Evolutionary conservation across 2,329 filamentous ascomycete genomes (phyloP).

Genomic region (Trichoderma simmonsii): DNA sequence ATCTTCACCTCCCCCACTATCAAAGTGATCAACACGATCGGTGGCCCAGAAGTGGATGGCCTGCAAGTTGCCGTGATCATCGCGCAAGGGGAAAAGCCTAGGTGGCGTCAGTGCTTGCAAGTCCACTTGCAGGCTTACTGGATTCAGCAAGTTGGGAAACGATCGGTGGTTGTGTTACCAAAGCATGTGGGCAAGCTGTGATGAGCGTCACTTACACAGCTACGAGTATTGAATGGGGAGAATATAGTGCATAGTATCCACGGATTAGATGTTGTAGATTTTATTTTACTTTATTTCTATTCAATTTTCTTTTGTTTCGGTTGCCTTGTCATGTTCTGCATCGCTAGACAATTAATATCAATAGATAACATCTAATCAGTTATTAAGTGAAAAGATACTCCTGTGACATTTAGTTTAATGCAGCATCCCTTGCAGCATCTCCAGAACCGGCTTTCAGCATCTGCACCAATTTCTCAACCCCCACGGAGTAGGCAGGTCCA

Average conservation of each 20-base stretch:
- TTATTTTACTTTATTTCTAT: neutral
- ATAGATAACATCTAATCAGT: neutral
- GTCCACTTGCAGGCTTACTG: conserved; percentile 1
- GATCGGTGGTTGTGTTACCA: neutral
- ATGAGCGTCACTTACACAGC: neutral
- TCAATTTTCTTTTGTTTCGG: neutral
- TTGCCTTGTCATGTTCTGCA: neutral
- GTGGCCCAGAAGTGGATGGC: conserved; percentile 11
- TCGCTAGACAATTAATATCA: neutral
- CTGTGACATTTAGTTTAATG: neutral
- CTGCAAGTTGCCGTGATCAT: conserved; percentile 11
- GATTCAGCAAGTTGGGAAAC: neutral
- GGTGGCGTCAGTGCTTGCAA: neutral
- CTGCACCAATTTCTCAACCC: neutral
- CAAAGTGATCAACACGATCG: conserved; percentile 15
- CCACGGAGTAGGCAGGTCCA: neutral
- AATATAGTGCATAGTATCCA: neutral
- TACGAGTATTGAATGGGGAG: neutral
- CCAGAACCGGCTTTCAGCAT: neutral
- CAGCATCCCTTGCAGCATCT: neutral
- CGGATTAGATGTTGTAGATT: neutral
- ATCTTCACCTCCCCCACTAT: conserved; percentile 10
- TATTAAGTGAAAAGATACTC: neutral
- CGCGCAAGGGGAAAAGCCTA: neutral
- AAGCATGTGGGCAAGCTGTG: neutral